phyloP scores from a whole-genome alignment of 176 grass and related monocot species.

The Rhynchospora pubera region DNA sequence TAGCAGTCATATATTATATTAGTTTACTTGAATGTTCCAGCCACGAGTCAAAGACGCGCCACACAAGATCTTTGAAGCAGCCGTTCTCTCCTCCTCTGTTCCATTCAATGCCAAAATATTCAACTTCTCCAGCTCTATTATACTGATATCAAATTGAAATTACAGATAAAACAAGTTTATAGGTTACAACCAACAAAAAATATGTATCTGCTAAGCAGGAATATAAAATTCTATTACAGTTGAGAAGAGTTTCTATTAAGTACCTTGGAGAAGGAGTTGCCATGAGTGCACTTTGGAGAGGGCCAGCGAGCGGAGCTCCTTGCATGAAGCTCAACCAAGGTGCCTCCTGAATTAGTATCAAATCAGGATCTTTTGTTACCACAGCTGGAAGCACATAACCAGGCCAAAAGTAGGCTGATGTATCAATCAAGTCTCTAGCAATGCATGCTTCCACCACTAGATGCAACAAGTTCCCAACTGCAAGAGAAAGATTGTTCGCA shows the following conservation, averaged over 20 bases:
- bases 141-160: slow-evolving; percentile 30
- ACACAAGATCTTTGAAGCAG: slow-evolving; percentile 59
- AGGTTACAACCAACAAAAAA: neutral
- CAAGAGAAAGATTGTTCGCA: slow-evolving; percentile 21
- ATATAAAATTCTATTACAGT: neutral
- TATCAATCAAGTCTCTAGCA: slow-evolving; percentile 69
- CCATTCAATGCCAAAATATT: slow-evolving; percentile 53
- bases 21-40: slow-evolving; percentile 76
- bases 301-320: slow-evolving; percentile 47
- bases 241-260: neutral
- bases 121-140: slow-evolving; percentile 61
- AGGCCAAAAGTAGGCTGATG: slow-evolving; percentile 82
- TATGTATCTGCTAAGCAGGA: neutral
- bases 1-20: neutral
- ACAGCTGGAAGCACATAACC: slow-evolving; percentile 37
- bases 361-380: slow-evolving; percentile 22
- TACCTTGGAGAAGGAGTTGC: slow-evolving; percentile 72
- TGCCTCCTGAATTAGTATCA: slow-evolving; percentile 32
- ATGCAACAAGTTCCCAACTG: slow-evolving; percentile 72
- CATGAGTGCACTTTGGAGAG: slow-evolving; percentile 60
- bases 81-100: slow-evolving; percentile 55
- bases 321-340: slow-evolving; percentile 59
- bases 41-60: slow-evolving; percentile 58
- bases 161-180: neutral
- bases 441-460: slow-evolving; percentile 82